A percentile compares a stretch with the other conserved stretches of the same genome.
Conservation (phyloP, 2,329 filamentous ascomycete species). For the Corynespora cassiicola region DNA sequence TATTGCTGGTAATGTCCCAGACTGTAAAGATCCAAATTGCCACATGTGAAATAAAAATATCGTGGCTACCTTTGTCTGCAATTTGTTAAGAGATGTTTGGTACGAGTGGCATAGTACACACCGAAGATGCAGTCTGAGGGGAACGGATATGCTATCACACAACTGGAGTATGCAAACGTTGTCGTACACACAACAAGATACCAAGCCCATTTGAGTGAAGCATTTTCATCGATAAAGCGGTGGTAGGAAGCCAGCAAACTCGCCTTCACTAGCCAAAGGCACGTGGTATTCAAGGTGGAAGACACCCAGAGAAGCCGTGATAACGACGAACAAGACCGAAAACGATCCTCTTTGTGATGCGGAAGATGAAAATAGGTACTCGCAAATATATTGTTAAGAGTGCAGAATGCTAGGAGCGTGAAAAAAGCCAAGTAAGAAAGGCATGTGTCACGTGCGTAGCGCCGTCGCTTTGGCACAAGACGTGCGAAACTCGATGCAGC, state of each 20-base stretch:
- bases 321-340: background rate
- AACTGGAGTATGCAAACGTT: background rate
- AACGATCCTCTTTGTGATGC: background rate
- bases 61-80: background rate
- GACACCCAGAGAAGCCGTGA: background rate
- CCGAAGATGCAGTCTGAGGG: background rate
- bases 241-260: conserved; percentile 1
- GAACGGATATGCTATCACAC: conserved; percentile 1
- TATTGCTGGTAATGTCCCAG: background rate
- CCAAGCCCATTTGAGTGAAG: background rate
- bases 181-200: background rate
- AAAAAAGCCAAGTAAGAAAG: too few relatives aligned
- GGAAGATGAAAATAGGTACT: background rate
- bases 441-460: too few relatives aligned
- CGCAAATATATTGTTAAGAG: too few relatives aligned
- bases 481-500: too few relatives aligned
- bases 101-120: background rate
- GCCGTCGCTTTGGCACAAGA: too few relatives aligned
- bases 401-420: too few relatives aligned
- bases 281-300: background rate
- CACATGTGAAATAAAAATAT: background rate
- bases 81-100: background rate
- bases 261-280: conserved; percentile 1
- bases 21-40: background rate
- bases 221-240: background rate